Conservation (phyloP, 2,329 filamentous ascomycete genomes). For the Bipolaris bicolor region DNA sequence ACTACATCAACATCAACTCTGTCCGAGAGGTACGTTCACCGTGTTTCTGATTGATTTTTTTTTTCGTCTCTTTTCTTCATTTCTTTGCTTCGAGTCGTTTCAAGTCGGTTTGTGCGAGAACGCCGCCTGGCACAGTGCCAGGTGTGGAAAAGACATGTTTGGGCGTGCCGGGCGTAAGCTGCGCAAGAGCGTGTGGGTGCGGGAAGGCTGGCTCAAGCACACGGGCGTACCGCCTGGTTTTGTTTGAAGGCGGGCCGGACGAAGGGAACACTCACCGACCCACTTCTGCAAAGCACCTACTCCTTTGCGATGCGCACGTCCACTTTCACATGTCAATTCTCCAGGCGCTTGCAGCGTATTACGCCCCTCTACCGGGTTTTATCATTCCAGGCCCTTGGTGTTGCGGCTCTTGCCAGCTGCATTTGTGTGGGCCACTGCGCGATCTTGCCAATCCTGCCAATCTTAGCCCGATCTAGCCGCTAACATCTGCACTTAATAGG, state of each 20-base stretch:
- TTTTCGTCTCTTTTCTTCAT: slow-evolving; percentile 4
- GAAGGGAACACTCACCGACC: slow-evolving; percentile 49
- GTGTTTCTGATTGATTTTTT: slow-evolving; percentile 8
- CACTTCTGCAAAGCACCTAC: slow-evolving; percentile 45
- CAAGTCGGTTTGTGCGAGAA: slow-evolving; percentile 2
- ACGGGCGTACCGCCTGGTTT: slow-evolving; percentile 41
- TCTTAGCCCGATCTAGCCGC: slow-evolving; percentile 34
- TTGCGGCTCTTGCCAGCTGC: slow-evolving; percentile 41
- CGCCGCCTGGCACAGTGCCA: slow-evolving; percentile 6
- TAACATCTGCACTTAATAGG: slow-evolving; percentile 62
- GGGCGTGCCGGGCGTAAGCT: slow-evolving; percentile 10
- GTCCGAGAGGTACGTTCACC: slow-evolving; percentile 88
- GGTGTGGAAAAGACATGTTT: slow-evolving; percentile 21
- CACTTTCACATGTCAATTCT: slow-evolving; percentile 45
- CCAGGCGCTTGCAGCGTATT: slow-evolving; percentile 22
- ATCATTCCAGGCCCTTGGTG: slow-evolving; percentile 31
- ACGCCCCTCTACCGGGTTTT: slow-evolving; percentile 20
- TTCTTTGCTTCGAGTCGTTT: slow-evolving; percentile 5
- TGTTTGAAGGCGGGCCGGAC: slow-evolving; percentile 48
- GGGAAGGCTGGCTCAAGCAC: slow-evolving; percentile 22
- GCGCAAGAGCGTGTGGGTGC: slow-evolving; percentile 21
- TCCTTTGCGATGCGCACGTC: slow-evolving; percentile 37
- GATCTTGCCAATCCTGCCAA: slow-evolving; percentile 34
- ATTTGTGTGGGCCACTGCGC: slow-evolving; percentile 28
- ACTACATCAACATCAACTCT: slow-evolving; percentile 99